Conservation (phyloP, 169 alveolate genomes). For the Plasmodium inui region DNA sequence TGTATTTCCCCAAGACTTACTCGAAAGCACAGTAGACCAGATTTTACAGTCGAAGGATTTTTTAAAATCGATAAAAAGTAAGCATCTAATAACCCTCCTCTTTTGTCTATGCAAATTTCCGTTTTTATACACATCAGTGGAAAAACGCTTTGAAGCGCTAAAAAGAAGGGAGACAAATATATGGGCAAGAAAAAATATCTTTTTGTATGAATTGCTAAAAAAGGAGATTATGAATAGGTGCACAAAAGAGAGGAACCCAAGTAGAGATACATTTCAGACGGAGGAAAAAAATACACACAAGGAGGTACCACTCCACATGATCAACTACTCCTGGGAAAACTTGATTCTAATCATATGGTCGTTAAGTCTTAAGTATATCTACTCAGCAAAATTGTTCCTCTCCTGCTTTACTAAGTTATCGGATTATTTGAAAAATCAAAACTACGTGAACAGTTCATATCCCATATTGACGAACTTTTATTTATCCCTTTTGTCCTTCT, state of each 20-base stretch:
- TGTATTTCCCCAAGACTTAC: constrained; percentile 58
- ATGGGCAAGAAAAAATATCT: constrained; percentile 26
- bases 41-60: constrained; percentile 15
- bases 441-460: neutral
- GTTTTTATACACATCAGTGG: constrained; percentile 1
- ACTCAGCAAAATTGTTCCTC: constrained; percentile 64
- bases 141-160: neutral
- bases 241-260: neutral
- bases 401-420: constrained; percentile 29
- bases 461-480: constrained; percentile 57
- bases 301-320: neutral
- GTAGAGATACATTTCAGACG: neutral
- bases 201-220: constrained; percentile 68
- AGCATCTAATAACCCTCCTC: constrained; percentile 42
- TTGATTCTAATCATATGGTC: constrained; percentile 57
- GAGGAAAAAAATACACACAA: neutral
- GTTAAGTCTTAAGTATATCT: constrained; percentile 55
- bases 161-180: neutral
- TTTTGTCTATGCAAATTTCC: constrained; percentile 69
- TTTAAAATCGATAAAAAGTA: constrained; percentile 19
- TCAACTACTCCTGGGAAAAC: constrained; percentile 17
- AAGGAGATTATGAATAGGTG: constrained; percentile 52
- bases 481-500: constrained; percentile 41
- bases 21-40: constrained; percentile 21
- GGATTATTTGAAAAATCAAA: neutral